Evolutionary conservation across 163 green algal genomes (phyloP).

Genomic region (Chloroidium sp.): DNA sequence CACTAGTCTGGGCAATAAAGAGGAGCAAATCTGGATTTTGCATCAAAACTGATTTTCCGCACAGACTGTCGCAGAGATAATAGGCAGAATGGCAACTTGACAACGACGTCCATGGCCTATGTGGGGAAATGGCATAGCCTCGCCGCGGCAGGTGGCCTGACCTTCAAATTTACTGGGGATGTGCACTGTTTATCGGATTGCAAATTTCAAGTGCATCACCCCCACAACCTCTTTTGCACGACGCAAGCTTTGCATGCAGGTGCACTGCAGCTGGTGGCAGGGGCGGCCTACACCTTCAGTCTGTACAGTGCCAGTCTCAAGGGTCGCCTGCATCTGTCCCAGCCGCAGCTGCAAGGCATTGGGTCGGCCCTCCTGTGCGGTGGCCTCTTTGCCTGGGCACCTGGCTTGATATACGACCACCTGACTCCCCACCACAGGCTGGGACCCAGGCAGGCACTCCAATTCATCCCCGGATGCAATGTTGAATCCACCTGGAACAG

Average conservation of each 20-base stretch:
- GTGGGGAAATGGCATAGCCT: too few species aligned
- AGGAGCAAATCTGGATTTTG: too few species aligned
- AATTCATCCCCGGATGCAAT: background rate
- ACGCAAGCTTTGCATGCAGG: background rate
- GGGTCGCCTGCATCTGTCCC: background rate
- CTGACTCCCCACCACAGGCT: slow-evolving; percentile 12
- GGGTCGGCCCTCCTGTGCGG: slow-evolving; percentile 22
- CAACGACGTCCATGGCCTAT: too few species aligned
- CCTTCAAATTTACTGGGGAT: too few species aligned
- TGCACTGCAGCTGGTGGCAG: slow-evolving; percentile 5
- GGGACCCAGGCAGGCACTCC: slow-evolving; percentile 1
- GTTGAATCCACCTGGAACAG: background rate
- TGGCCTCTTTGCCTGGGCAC: slow-evolving; percentile 17
- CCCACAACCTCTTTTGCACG: too few species aligned
- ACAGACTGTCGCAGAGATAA: too few species aligned
- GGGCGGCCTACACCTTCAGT: slow-evolving; percentile 12
- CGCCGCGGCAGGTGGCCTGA: too few species aligned
- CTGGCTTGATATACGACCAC: slow-evolving; percentile 35
- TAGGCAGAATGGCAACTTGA: too few species aligned
- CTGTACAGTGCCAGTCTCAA: slow-evolving; percentile 3
- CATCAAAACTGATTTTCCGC: too few species aligned
- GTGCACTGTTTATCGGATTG: too few species aligned
- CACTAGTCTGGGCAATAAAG: too few species aligned
- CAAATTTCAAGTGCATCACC: too few species aligned
- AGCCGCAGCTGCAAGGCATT: slow-evolving; percentile 22